Conservation (phyloP, 2,329 filamentous ascomycete genomes). For the Thermomyces lanuginosus region DNA sequence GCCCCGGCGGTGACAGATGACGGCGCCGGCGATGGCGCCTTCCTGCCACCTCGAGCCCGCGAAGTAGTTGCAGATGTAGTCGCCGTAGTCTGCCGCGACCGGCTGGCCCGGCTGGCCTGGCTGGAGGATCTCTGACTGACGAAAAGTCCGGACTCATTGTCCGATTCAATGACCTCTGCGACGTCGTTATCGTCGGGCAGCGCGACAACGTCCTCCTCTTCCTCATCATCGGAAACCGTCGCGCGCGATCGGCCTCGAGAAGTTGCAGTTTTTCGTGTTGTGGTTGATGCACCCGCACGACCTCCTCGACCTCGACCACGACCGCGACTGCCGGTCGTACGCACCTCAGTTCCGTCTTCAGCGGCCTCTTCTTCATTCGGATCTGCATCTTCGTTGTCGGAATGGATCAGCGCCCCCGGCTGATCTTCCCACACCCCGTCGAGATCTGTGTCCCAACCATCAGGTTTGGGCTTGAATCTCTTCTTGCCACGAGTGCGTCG, state of each 20-base stretch:
- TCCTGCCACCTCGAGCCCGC: slow-evolving; percentile 13
- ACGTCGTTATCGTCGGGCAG: slow-evolving; percentile 20
- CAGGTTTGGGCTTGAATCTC: slow-evolving; percentile 58
- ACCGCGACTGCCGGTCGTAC: slow-evolving; percentile 27
- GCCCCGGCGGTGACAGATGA: slow-evolving; percentile 17
- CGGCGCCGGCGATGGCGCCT: slow-evolving; percentile 17
- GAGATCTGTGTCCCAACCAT: slow-evolving; percentile 74
- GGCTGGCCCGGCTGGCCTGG: slow-evolving; percentile 12
- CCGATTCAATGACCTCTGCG: slow-evolving; percentile 10
- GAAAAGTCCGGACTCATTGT: slow-evolving; percentile 23
- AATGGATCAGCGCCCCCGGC: slow-evolving; percentile 45
- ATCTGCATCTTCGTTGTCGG: slow-evolving; percentile 35
- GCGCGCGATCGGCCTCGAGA: no score
- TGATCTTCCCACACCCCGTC: slow-evolving; percentile 76
- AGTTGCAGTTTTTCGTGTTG: slow-evolving; percentile 16
- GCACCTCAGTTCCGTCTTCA: slow-evolving; percentile 29
- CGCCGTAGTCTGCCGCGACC: slow-evolving; percentile 12
- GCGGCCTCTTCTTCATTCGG: slow-evolving; percentile 29
- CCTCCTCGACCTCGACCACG: slow-evolving; percentile 31
- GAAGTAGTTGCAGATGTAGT: slow-evolving; percentile 9
- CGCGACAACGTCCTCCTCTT: slow-evolving; percentile 23
- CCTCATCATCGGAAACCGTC: slow-evolving; percentile 21
- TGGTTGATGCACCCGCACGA: slow-evolving; percentile 26
- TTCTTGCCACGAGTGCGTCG: slow-evolving; percentile 37
- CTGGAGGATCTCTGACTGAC: slow-evolving; percentile 19